Conservation (phyloP, 352 stramenopile genomes). For the Phytopythium helicoides region DNA sequence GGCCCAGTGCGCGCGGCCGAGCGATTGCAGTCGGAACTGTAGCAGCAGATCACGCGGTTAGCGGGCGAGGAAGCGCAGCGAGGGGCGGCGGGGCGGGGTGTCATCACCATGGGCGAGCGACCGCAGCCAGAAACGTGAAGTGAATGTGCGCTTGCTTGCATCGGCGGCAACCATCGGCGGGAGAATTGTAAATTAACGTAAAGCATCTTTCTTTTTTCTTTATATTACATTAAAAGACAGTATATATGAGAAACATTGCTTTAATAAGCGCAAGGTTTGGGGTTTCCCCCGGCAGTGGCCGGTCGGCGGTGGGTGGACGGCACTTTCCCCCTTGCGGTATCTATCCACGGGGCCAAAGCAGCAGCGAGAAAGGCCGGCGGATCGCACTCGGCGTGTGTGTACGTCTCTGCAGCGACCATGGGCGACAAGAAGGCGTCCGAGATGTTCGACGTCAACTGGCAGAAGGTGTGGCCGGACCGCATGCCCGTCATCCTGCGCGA, state of each 20-base stretch:
- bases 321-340: slow-evolving; percentile 5
- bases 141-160: not conserved
- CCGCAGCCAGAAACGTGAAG: not conserved
- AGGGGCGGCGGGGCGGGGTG: not conserved
- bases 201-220: no score
- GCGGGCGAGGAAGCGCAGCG: not conserved
- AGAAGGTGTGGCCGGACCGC: slow-evolving; percentile 86
- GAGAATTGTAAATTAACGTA: no score
- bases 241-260: no score
- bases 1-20: slow-evolving; percentile 10
- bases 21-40: slow-evolving; percentile 35
- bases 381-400: no score
- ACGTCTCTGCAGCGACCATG: slow-evolving; percentile 36
- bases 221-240: no score
- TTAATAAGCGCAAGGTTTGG: no score
- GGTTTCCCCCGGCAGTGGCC: no score
- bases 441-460: slow-evolving; percentile 87
- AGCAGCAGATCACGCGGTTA: not conserved
- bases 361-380: slow-evolving; percentile 4
- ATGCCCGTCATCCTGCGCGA: slow-evolving; percentile 90
- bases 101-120: no score
- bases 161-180: no score
- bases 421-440: slow-evolving; percentile 63
- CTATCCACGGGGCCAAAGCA: no score
- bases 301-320: not conserved